Evolutionary conservation across 179 eudicot genomes (phyloP).

Genomic region (Actinidia polygama): DNA sequence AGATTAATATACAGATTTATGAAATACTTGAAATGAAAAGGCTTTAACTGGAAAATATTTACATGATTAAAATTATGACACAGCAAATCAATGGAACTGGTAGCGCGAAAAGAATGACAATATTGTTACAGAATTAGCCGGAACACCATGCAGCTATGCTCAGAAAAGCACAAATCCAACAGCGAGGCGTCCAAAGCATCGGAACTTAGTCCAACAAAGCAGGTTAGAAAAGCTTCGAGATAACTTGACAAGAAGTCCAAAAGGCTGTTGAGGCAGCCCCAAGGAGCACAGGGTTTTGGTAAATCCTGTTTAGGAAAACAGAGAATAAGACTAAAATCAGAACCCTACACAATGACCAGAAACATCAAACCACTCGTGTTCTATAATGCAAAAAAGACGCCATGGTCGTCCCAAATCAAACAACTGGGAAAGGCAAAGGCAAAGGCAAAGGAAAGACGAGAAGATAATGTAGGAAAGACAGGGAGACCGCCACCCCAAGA

Average conservation of each 20-base stretch:
- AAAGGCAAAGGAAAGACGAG: not conserved
- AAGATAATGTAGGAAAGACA: not conserved
- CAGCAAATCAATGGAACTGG: conserved; percentile 8
- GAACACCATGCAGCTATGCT: not conserved
- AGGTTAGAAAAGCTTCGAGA: conserved; percentile 81
- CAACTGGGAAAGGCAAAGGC: not conserved
- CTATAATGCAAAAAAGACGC: not conserved
- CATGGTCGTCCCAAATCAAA: not conserved
- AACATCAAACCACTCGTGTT: not conserved
- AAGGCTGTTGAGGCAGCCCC: conserved; percentile 91
- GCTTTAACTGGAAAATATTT: conserved; percentile 18
- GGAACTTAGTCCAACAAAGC: conserved; percentile 7
- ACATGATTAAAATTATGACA: conserved; percentile 14
- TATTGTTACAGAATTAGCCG: not conserved
- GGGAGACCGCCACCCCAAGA: not conserved
- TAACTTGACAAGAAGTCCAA: conserved; percentile 92
- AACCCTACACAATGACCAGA: not conserved
- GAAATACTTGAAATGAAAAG: not conserved
- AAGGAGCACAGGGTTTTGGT: conserved; percentile 94
- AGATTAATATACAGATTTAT: too few relatives aligned
- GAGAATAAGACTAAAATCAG: conserved; percentile 2
- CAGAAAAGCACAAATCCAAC: conserved; percentile 1
- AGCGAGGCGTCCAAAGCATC: conserved; percentile 13
- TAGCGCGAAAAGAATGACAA: conserved; percentile 13
- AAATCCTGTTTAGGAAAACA: conserved; percentile 59